Evolutionary conservation across 352 stramenopile species (phyloP), one percentile per base, ranked within the genome.

Genomic region (Phytophthora rubi): DNA sequence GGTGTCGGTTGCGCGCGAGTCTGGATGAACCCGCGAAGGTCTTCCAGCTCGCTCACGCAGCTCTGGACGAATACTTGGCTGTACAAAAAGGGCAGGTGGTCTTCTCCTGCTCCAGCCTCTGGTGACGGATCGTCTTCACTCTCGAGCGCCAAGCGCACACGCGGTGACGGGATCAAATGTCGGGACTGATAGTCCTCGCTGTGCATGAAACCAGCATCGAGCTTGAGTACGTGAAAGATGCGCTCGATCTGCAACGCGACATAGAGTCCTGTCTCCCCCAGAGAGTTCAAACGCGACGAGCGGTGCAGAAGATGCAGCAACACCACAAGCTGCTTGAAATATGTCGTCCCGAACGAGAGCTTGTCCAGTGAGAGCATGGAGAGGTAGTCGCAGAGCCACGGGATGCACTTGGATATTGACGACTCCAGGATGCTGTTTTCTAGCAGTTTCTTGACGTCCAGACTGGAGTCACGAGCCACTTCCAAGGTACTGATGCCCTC

Each of bases 331-430:
- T 86, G 70, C 42, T 82, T 77, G 30, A 88, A 83, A 51, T 89
- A 87, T 5, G 37, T 75, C 54, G 82, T 93, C 2, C 62, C 75
- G 1, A 60, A 69, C 2, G 83, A 89, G 1, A 93, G 59, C 6
- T 65, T 69, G 62, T 93, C 82, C 15, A 82, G 71, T 0, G 75
- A 79, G 9, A 93, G 58, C 81, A 93, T 91, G 2, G 57, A 77
- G 2, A 91, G 53, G 55, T 90, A 93, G 58, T 90, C 85, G 35
- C 80, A 84, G 3, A 91, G 45, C 83, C 83, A 93, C 33, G 83
- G 81, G 13, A 91, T 75, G 23, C 80, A 89, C 70, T 88, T 90
- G 30, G 82, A 79, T 7, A 91, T 65, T 18, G 69, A 81, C 18
- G 66, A 33, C 0, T 76, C 53, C 1, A 70, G 3, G 10, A 91